phyloP scores from a whole-genome alignment of 2,329 filamentous ascomycete species.

The Aspergillus bombycis region DNA sequence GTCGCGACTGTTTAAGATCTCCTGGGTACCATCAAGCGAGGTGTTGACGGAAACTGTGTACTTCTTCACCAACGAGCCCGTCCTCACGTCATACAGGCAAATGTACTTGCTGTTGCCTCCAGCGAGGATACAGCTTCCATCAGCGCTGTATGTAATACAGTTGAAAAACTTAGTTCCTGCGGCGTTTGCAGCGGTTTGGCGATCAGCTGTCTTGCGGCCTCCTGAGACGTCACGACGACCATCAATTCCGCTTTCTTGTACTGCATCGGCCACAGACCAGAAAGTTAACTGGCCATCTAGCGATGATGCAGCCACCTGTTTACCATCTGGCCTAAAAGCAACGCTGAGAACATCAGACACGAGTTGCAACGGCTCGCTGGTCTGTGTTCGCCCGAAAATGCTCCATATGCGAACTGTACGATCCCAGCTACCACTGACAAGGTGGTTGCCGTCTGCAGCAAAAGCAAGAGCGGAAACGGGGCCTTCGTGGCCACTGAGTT shows the following conservation, averaged over 20 bases:
- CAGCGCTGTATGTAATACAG: constrained; percentile 86
- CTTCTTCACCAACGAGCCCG: constrained; percentile 89
- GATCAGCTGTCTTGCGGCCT: constrained; percentile 83
- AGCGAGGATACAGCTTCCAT: constrained; percentile 86
- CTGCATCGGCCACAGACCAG: constrained; percentile 87
- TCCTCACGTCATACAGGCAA: constrained; percentile 92
- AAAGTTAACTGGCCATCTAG: constrained; percentile 93
- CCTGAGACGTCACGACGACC: constrained; percentile 91
- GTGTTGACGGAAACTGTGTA: constrained; percentile 95
- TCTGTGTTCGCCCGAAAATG: constrained; percentile 91
- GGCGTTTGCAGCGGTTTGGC: constrained; percentile 86
- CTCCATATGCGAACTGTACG: constrained; percentile 94
- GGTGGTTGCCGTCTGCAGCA: constrained; percentile 77
- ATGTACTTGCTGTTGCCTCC: constrained; percentile 98
- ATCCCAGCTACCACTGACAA: constrained; percentile 96
- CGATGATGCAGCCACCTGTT: constrained; percentile 88
- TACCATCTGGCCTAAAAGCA: constrained; percentile 84
- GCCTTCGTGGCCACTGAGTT: constrained; percentile 88
- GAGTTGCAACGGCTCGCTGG: constrained; percentile 88
- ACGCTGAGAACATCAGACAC: constrained; percentile 89
- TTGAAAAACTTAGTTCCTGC: constrained; percentile 89
- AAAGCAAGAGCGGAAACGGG: constrained; percentile 89
- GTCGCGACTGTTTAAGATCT: constrained; percentile 90
- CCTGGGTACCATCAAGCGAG: constrained; percentile 93
- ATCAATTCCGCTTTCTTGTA: constrained; percentile 84